A percentile compares a stretch with the other conserved stretches of the same genome.
Conservation (phyloP, 495 filamentous ascomycete genomes). For the Chlorociboria aeruginascens region DNA sequence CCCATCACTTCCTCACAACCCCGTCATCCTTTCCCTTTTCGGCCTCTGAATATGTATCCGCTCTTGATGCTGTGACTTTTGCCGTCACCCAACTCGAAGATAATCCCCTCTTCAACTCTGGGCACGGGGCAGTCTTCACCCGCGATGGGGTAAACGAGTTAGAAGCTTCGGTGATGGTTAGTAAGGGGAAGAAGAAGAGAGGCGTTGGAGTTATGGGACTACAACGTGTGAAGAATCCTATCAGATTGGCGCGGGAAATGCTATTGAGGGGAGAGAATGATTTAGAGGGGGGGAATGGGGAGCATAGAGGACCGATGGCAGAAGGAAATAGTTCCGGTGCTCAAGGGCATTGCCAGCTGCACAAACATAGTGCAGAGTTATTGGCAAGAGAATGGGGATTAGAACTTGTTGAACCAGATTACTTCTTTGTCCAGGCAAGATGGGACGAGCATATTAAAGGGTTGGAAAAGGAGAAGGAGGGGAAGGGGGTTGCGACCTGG, state of each 20-base stretch:
- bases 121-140: slow-evolving; percentile 78
- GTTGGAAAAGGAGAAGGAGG: slow-evolving; percentile 38
- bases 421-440: slow-evolving; percentile 66
- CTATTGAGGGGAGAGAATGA: slow-evolving; percentile 49
- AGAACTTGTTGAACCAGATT: slow-evolving; percentile 50
- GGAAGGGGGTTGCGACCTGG: slow-evolving; percentile 24
- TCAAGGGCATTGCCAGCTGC: slow-evolving; percentile 57
- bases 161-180: slow-evolving; percentile 86
- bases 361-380: slow-evolving; percentile 51
- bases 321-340: slow-evolving; percentile 19
- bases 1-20: slow-evolving; percentile 16
- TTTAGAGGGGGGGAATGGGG: slow-evolving; percentile 24
- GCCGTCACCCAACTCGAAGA: slow-evolving; percentile 73
- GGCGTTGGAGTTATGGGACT: slow-evolving; percentile 66
- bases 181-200: slow-evolving; percentile 57
- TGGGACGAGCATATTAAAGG: slow-evolving; percentile 76
- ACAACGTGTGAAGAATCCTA: slow-evolving; percentile 63
- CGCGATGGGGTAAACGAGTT: slow-evolving; percentile 72
- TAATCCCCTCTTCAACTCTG: slow-evolving; percentile 75
- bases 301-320: slow-evolving; percentile 14
- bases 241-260: slow-evolving; percentile 60
- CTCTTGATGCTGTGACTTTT: slow-evolving; percentile 61
- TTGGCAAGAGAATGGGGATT: slow-evolving; percentile 55
- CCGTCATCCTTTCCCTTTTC: slow-evolving; percentile 7
- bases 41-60: slow-evolving; percentile 15